Evolutionary conservation across 1,284 basidiomycete species (phyloP).

Genomic region (Apiotrichum sp.): DNA sequence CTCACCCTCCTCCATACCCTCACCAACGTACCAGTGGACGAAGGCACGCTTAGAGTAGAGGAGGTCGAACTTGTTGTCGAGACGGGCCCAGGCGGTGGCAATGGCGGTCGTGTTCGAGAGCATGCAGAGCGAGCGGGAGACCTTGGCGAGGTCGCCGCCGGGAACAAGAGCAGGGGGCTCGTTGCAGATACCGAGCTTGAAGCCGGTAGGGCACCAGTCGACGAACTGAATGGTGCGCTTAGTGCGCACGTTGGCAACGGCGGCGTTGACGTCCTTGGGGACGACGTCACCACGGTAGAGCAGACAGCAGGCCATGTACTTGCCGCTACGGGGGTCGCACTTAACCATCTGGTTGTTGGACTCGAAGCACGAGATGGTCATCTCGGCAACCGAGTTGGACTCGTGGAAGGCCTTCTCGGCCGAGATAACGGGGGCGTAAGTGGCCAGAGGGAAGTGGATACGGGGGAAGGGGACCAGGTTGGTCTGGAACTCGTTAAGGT

Average conservation of each 20-base stretch:
- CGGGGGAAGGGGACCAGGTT: constrained; percentile 96
- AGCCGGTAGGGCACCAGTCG: constrained; percentile 98
- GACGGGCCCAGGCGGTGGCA: constrained; percentile 86
- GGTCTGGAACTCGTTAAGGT: constrained; percentile 98
- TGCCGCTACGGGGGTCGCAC: constrained; percentile 90
- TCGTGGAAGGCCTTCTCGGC: constrained; percentile 74
- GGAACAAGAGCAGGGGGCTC: constrained; percentile 87
- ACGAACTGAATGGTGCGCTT: constrained; percentile 90
- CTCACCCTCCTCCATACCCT: constrained; percentile 97
- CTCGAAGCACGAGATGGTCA: constrained; percentile 99
- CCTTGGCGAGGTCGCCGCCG: constrained; percentile 91
- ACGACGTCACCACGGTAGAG: constrained; percentile 95
- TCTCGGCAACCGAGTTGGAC: constrained; percentile 95
- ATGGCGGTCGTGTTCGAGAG: constrained; percentile 65
- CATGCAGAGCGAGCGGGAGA: constrained; percentile 93
- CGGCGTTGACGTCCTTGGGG: constrained; percentile 91
- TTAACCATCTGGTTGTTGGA: constrained; percentile 98
- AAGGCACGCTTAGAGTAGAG: constrained; percentile 90
- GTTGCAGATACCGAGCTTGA: constrained; percentile 96
- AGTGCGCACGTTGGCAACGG: constrained; percentile 91
- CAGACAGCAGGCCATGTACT: constrained; percentile 93
- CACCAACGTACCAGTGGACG: constrained; percentile 88
- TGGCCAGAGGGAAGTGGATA: constrained; percentile 97
- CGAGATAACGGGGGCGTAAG: constrained; percentile 90
- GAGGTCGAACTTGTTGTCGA: constrained; percentile 98